Evolutionary conservation across 2,329 filamentous ascomycete species (phyloP), one percentile per base, ranked within the genome.

Genomic region (Clarireedia paspali): DNA sequence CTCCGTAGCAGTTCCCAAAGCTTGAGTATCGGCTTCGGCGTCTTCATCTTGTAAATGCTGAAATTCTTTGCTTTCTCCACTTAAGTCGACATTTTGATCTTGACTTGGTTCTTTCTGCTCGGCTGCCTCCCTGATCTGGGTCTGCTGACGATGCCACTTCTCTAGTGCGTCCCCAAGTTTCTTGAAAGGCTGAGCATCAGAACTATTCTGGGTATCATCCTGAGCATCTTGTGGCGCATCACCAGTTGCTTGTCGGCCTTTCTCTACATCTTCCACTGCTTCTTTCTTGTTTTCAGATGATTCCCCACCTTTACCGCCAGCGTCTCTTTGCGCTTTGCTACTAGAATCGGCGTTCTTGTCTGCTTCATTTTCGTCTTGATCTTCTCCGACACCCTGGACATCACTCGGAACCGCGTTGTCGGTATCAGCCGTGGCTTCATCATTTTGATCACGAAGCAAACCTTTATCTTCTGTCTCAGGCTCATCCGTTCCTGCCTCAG

Each of bases 121-220:
- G 20, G 78, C 71, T 82, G 77, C 20, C 71, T 71, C 42, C 77
- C 71, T 53, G 64, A 99, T 97, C 59, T 96, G 87, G 47, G 82
- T 83, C 66, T 95, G 89, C 67, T 91, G 89, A 57, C 89, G 83
- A 70, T 97, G 91, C 89, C 91, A 99, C 64, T 87, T 83, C 70
- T 97, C 91, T 34, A 99, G 77, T 5, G 90, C 87, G 73, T 99
- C 91, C 23, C 94, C 94, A 30, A 99, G 81, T 67, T 96, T 95
- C 74, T 94, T 94, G 78, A 96, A 96, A 1, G 91, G 88, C 63
- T 94, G 83, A 47, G 76, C 74, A 51, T 81, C 70, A 5, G 67
- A 65, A 24, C 70, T 70, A 39, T 75, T 71, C 62, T 77, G 68
- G 15, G 70, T 68, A 15, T 71, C 68, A 34, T 69, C 63, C 34